Evolutionary conservation across 2,329 filamentous ascomycete species (phyloP).

Genomic region (Talaromyces sp.): DNA sequence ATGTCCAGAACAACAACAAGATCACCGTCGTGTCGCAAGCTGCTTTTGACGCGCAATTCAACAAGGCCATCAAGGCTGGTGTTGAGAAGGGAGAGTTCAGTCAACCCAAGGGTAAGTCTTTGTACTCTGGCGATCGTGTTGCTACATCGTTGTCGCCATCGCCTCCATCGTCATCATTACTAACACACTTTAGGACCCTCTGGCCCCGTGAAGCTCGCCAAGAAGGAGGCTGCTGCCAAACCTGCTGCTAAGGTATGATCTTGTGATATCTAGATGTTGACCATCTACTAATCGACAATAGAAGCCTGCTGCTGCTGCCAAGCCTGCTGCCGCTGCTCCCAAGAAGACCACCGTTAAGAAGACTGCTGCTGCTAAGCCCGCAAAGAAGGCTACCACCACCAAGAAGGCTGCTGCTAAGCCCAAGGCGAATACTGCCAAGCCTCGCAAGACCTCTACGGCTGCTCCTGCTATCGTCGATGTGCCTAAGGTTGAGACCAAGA

Average conservation of each 20-base stretch:
- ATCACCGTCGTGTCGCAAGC: slow-evolving; percentile 53
- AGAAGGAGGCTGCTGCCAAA: slow-evolving; percentile 60
- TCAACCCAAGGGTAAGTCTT: slow-evolving; percentile 78
- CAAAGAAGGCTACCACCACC: slow-evolving; percentile 42
- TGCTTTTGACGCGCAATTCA: slow-evolving; percentile 72
- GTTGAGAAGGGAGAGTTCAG: slow-evolving; percentile 83
- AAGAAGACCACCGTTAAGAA: slow-evolving; percentile 53
- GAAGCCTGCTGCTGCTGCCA: slow-evolving; percentile 44
- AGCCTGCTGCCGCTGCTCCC: slow-evolving; percentile 34
- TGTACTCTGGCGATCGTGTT: background rate
- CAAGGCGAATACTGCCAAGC: slow-evolving; percentile 54
- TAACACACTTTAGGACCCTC: slow-evolving; percentile 62
- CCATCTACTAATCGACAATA: slow-evolving; percentile 20
- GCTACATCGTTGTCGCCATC: background rate
- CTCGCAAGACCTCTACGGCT: slow-evolving; percentile 49
- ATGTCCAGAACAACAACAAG: slow-evolving; percentile 69
- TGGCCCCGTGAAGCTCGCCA: slow-evolving; percentile 86
- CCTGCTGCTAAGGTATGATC: slow-evolving; percentile 37
- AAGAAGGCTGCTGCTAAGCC: slow-evolving; percentile 53
- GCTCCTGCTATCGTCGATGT: slow-evolving; percentile 67
- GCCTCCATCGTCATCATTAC: slow-evolving; percentile 13
- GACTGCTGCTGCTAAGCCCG: slow-evolving; percentile 44
- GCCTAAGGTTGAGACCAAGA: slow-evolving; percentile 69
- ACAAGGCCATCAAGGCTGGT: slow-evolving; percentile 76
- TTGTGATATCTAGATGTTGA: background rate